These are phyloP conservation scores for Arctium lappa DNA, from an alignment of 129 eudicot genomes.

Conservation along the genomic window DNA sequence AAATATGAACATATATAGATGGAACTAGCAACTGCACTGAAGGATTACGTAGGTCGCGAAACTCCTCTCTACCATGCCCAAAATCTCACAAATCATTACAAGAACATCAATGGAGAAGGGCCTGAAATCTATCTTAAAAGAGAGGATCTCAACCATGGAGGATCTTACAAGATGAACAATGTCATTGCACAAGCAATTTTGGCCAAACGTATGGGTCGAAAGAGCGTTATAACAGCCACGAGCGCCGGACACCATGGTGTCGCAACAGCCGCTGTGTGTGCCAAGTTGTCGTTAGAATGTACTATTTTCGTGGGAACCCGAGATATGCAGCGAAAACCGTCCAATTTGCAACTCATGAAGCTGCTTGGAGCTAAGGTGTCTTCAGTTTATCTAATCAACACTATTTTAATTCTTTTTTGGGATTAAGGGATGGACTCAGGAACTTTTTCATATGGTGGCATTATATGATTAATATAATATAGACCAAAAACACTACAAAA, in stretches of 20 bases:
- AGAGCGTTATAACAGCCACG: slow-evolving; percentile 48
- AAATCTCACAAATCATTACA: slow-evolving; percentile 54
- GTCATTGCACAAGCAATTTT: slow-evolving; percentile 63
- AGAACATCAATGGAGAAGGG: slow-evolving; percentile 47
- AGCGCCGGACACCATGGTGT: slow-evolving; percentile 63
- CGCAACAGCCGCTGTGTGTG: slow-evolving; percentile 61
- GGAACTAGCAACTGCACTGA: slow-evolving; percentile 45
- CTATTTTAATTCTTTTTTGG: no score
- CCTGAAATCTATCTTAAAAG: slow-evolving; percentile 74
- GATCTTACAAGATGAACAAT: slow-evolving; percentile 68
- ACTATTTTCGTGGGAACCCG: slow-evolving; percentile 40
- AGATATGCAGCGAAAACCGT: slow-evolving; percentile 46
- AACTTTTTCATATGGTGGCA: no score
- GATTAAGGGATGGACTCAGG: no score
- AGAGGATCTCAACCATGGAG: slow-evolving; percentile 68
- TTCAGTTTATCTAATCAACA: not conserved
- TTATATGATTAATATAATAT: no score
- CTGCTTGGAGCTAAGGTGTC: slow-evolving; percentile 57
- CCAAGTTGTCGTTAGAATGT: slow-evolving; percentile 54
- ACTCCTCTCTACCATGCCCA: slow-evolving; percentile 62
- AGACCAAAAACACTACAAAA: no score
- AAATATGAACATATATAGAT: slow-evolving; percentile 12
- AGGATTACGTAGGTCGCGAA: slow-evolving; percentile 68
- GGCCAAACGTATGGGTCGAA: slow-evolving; percentile 57
- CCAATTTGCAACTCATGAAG: slow-evolving; percentile 44